Conservation (phyloP, 2,329 filamentous ascomycete genomes). For the Fusarium verticillioides region DNA sequence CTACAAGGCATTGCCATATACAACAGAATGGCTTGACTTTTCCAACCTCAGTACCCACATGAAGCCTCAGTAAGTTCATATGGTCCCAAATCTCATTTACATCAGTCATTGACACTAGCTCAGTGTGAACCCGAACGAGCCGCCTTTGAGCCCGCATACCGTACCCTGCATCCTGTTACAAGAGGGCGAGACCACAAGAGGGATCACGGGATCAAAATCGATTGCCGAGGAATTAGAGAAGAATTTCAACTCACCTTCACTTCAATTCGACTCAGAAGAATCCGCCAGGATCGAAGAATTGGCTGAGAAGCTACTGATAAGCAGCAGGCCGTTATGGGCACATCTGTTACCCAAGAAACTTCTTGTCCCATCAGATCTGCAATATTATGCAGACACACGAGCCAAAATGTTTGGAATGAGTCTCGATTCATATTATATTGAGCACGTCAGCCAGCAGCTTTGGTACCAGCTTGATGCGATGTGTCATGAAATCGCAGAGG, state of each 20-base stretch:
- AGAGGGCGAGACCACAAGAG: not conserved
- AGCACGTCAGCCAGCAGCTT: not conserved
- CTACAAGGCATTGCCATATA: not conserved
- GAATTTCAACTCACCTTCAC: not conserved
- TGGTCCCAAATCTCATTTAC: rapidly evolving
- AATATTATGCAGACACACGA: not conserved
- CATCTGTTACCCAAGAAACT: not conserved
- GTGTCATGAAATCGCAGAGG: not conserved
- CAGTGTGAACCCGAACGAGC: not conserved
- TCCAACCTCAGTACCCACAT: not conserved
- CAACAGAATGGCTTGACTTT: not conserved
- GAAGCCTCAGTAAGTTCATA: not conserved
- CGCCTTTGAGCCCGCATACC: not conserved
- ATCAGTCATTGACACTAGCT: not conserved
- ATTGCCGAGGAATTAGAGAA: not conserved
- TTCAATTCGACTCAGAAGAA: not conserved
- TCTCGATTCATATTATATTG: not conserved
- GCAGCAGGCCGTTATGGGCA: constrained; percentile 1
- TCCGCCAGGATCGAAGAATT: not conserved
- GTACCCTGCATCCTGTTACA: not conserved
- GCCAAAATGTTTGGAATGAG: not conserved
- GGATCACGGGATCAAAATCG: not conserved
- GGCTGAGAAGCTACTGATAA: not conserved
- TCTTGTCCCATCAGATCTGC: not conserved
- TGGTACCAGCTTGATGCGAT: not conserved